Percentiles rank a stretch among this genome's conserved stretches.
Conservation (phyloP, 176 grass and related monocot species). For the Oryza brachyantha region DNA sequence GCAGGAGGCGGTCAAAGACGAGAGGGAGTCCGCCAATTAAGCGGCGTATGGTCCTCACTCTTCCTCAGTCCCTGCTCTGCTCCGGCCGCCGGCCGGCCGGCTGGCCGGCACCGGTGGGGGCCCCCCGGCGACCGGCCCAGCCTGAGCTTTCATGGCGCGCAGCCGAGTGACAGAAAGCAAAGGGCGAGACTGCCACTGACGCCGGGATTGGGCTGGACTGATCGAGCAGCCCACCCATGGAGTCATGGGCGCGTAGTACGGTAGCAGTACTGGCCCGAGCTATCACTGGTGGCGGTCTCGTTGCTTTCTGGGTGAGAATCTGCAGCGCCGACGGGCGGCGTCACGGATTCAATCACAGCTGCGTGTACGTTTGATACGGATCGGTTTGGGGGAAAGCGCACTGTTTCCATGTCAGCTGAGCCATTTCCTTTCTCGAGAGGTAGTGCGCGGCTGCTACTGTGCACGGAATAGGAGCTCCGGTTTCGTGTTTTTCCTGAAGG, state of each 20-base stretch:
- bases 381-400: neutral
- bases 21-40: neutral
- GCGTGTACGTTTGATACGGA: neutral
- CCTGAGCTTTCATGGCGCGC: neutral
- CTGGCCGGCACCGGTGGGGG: neutral
- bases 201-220: neutral
- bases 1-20: neutral
- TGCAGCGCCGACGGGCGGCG: neutral
- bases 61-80: neutral
- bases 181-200: neutral
- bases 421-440: neutral
- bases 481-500: neutral
- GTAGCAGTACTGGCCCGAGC: neutral
- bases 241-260: neutral
- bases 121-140: neutral
- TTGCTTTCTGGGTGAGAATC: neutral
- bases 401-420: conserved; percentile 19
- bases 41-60: neutral
- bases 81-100: neutral
- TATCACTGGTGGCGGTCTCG: neutral
- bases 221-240: neutral
- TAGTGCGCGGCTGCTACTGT: neutral
- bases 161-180: neutral
- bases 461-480: neutral
- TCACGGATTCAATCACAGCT: neutral